Base-by-base conservation (phyloP, 1,284 basidiomycete species). In the Pyrrhoderma noxium region DNA sequence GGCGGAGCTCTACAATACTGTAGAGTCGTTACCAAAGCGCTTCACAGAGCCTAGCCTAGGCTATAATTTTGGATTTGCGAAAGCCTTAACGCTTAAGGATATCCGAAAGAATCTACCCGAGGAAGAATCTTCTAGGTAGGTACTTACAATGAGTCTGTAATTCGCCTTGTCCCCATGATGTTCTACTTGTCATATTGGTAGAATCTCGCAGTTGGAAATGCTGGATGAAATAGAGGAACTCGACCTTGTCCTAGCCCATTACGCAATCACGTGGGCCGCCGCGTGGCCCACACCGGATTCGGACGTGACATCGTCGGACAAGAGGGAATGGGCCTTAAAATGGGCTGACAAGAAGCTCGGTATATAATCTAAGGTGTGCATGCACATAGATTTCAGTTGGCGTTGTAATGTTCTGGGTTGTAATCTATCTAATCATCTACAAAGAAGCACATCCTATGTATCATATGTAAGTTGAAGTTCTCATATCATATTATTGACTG, bases 151-250 rank as follows among this genome's bases (percentile, higher is more conserved):
- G 35, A 11, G 35, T 37, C 11, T 37, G 16, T n/a, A n/a, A n/a
- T n/a, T n/a, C n/a, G n/a, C n/a, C n/a, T n/a, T n/a, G n/a, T n/a
- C n/a, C n/a, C n/a, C n/a, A n/a, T 37, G 35, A 16, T 52, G 23
- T 13, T 35, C 35, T 18, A n/a, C 49, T 43, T 27, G 13, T 37
- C 27, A 27, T 36, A 3, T 16, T 53, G 9, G 35, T 59, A 91
- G 90, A 56, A 85, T 93, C 60, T 76, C 83, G 1, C 73, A 70
- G 51, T 70, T 94, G 7, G 93, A 95, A 64, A 76, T 88, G 65
- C 74, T 96, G 5, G 93, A 97, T 61, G 93, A 96, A 66, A 73
- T 92, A 11, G 93, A 97, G 64, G 93, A 97, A 65, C 75, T 96
- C 16, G 85, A 92, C 47, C 76, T 97, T 2, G 86, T 96, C 1